Percentiles rank a stretch among this genome's conserved stretches.
These are phyloP conservation scores for Stachybotrys echinatus DNA, from an alignment of 2,329 filamentous ascomycete genomes.

Conservation along the genomic window DNA sequence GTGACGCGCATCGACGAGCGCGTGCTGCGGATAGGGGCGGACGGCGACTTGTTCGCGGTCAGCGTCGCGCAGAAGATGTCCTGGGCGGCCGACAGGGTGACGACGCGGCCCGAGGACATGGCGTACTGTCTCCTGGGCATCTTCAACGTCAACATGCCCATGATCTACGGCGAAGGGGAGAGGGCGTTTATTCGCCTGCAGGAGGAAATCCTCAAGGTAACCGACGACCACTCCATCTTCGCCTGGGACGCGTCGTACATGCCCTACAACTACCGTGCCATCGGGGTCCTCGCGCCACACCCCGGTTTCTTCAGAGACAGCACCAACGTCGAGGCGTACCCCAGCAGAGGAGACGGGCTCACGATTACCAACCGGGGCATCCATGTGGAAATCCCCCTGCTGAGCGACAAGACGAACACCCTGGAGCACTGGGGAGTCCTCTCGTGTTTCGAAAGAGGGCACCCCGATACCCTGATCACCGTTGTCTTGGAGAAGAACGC, in stretches of 20 bases:
- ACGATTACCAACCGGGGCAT: constrained; percentile 12
- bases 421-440: background rate
- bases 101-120: constrained; percentile 12
- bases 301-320: constrained; percentile 8
- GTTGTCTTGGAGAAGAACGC: no score
- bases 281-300: constrained; percentile 9
- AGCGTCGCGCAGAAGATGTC: constrained; percentile 14
- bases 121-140: constrained; percentile 16
- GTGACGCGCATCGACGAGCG: constrained; percentile 10
- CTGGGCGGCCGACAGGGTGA: constrained; percentile 11
- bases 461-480: background rate
- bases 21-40: background rate
- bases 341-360: constrained; percentile 6
- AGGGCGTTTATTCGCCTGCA: constrained; percentile 16
- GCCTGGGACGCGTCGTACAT: constrained; percentile 12
- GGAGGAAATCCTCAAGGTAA: constrained; percentile 15
- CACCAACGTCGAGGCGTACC: constrained; percentile 2
- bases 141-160: constrained; percentile 14
- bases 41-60: constrained; percentile 2
- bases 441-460: background rate
- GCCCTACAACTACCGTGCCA: constrained; percentile 5
- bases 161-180: constrained; percentile 15
- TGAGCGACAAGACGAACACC: background rate
- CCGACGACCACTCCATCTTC: constrained; percentile 14
- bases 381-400: constrained; percentile 2